Evolutionary conservation across 768 basidiomycete species (phyloP).

Genomic region (Artomyces pyxidatus): DNA sequence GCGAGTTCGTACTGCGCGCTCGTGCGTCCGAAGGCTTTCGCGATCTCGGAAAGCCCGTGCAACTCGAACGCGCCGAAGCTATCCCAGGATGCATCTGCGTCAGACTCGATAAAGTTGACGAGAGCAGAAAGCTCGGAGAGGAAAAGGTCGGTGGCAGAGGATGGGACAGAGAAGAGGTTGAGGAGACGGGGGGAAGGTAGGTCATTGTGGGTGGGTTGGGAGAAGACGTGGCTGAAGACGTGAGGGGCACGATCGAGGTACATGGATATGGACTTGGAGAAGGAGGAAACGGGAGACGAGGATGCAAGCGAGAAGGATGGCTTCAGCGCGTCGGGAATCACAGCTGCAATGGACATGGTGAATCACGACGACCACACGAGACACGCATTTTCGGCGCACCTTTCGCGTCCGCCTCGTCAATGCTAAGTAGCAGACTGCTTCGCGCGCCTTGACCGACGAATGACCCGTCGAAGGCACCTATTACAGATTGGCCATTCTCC

Average conservation of each 20-base stretch:
- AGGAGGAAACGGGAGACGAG: slow-evolving; percentile 28
- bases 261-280: slow-evolving; percentile 47
- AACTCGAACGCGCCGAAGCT: slow-evolving; percentile 60
- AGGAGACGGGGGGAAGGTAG: slow-evolving; percentile 26
- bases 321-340: slow-evolving; percentile 44
- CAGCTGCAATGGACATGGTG: slow-evolving; percentile 29
- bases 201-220: slow-evolving; percentile 24
- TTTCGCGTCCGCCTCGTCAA: slow-evolving; percentile 46
- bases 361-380: neutral
- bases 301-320: slow-evolving; percentile 39
- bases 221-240: slow-evolving; percentile 46
- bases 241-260: slow-evolving; percentile 52
- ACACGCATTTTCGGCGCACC: slow-evolving; percentile 43
- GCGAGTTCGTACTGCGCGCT: slow-evolving; percentile 51
- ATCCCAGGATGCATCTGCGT: slow-evolving; percentile 27
- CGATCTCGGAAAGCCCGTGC: slow-evolving; percentile 40
- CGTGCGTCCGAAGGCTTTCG: slow-evolving; percentile 34
- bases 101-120: slow-evolving; percentile 45
- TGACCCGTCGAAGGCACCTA: slow-evolving; percentile 19
- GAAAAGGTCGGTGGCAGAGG: slow-evolving; percentile 32
- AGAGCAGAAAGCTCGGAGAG: slow-evolving; percentile 36
- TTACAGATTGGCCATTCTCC: slow-evolving; percentile 25
- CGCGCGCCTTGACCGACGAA: slow-evolving; percentile 52
- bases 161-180: slow-evolving; percentile 34
- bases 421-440: slow-evolving; percentile 44